These are phyloP conservation scores for Suillus alpinus DNA, from an alignment of 768 basidiomycete species.

Conservation along the genomic window DNA sequence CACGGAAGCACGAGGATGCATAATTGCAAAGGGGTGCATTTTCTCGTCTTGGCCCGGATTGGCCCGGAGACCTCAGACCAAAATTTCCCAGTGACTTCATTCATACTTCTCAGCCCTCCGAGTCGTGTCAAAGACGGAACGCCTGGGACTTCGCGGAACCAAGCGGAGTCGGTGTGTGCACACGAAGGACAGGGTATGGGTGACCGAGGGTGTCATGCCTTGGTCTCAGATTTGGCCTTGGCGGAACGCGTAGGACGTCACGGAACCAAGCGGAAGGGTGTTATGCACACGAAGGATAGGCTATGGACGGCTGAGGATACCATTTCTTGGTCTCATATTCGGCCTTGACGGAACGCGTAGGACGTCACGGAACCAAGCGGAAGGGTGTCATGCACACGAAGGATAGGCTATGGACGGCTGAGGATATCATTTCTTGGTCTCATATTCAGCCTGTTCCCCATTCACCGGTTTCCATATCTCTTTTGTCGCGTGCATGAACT, in stretches of 20 bases:
- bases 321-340: background rate
- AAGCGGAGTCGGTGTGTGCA: background rate
- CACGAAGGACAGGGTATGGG: background rate
- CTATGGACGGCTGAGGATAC: background rate
- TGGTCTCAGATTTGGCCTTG: background rate
- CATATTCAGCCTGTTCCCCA: conserved; percentile 11
- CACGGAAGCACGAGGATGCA: background rate
- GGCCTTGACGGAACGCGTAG: background rate
- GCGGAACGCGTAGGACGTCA: background rate
- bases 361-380: background rate
- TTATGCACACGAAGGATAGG: background rate
- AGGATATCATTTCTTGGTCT: background rate
- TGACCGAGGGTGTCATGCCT: background rate
- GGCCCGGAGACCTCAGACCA: background rate
- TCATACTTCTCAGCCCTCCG: background rate
- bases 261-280: background rate
- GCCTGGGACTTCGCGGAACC: background rate
- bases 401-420: background rate
- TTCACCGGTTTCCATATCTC: conserved; percentile 75
- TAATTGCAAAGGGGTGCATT: background rate
- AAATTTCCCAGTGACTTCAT: background rate
- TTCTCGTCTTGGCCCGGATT: background rate
- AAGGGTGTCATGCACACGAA: background rate
- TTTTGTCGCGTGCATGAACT: conserved; percentile 89
- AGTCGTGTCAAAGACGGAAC: background rate